Evolutionary conservation across 2,329 filamentous ascomycete species (phyloP), one percentile per base, ranked within the genome.

Genomic region (Rhynchosporium agropyri): DNA sequence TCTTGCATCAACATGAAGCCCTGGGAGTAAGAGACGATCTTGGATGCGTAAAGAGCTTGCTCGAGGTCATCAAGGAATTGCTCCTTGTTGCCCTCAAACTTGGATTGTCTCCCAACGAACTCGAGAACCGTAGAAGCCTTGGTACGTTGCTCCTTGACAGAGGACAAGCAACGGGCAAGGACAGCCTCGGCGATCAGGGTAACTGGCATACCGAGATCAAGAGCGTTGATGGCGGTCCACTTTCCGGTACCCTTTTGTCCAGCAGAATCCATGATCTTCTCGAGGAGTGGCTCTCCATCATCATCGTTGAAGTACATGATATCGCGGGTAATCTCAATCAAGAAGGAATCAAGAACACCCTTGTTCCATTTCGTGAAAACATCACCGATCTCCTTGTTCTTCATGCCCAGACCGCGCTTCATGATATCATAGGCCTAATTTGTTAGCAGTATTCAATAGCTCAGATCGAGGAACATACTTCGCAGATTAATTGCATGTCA

Each of bases 1-100:
- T 96, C 90, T 83, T 98, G 94, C 87, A 99, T 98, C 76, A 99
- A 87, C 94, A 98, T 98, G 87, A 99, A 99, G 77, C 95, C 95
- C 83, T 99, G 95, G 70, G 95, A 92, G 78, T 99, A 99, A 26
- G 95, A 99, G 81, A 99, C 97, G 78, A 99, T 99, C 90, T 99
- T 99, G 76, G 94, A 98, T 71, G 95, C 95, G 77, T 99, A 99
- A 67, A 99, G 88, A 71, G 94, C 95, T 84, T 99, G 95, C 85
- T 99, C 95, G 58, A 99, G 91, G 80, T 99, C 93, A 72, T 91
- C 91, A 72, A 99, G 88, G 87, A 98, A 96, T 79, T 92, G 86
- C 79, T 91, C 83, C 85, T 90, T 92, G 87, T 97, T 86, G 73
- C 95, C 95, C 73, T 89, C 85, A 79, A 98, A 98, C 74, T 86